A percentile compares a stretch with the other conserved stretches of the same genome.
Evolutionary conservation across 2,329 filamentous ascomycete genomes (phyloP).

Genomic region (Ophiostoma sp.): DNA sequence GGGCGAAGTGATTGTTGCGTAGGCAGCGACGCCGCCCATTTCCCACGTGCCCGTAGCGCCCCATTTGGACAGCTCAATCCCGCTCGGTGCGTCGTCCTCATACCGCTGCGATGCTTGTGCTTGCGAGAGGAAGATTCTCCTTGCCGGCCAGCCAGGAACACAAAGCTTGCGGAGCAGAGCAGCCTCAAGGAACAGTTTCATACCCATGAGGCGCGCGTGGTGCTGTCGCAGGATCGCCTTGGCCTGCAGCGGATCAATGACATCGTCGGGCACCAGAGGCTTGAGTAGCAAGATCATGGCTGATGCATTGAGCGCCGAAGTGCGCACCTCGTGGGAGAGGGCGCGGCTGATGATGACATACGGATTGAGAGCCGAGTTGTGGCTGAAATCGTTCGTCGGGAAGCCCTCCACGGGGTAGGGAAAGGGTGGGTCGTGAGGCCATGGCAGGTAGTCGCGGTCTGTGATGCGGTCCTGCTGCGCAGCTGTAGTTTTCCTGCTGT

Average conservation of each 20-base stretch:
- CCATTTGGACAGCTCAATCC: constrained; percentile 45
- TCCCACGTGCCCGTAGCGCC: constrained; percentile 45
- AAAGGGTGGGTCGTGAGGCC: constrained; percentile 53
- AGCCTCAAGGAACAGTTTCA: constrained; percentile 57
- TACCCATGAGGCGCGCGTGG: constrained; percentile 54
- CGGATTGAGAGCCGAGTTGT: constrained; percentile 47
- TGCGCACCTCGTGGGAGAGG: constrained; percentile 51
- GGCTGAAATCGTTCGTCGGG: neutral
- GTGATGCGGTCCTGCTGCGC: constrained; percentile 41
- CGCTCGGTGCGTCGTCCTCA: neutral
- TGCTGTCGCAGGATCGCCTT: constrained; percentile 54
- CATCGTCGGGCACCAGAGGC: constrained; percentile 49
- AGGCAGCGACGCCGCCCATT: constrained; percentile 1
- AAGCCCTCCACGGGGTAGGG: constrained; percentile 40
- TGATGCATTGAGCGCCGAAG: constrained; percentile 54
- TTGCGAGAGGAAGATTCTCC: neutral
- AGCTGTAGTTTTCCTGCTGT: neutral
- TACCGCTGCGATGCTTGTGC: neutral
- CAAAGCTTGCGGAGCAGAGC: constrained; percentile 58
- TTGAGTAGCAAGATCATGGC: constrained; percentile 57
- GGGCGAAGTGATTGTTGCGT: constrained; percentile 45
- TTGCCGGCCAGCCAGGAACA: constrained; percentile 49
- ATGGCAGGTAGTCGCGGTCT: constrained; percentile 56
- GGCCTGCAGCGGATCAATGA: constrained; percentile 54
- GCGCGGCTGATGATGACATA: constrained; percentile 50